Percentiles rank a stretch among this genome's conserved stretches.
Conservation (phyloP, 1,139 yeast genomes). For the Kodamaea sp. region DNA sequence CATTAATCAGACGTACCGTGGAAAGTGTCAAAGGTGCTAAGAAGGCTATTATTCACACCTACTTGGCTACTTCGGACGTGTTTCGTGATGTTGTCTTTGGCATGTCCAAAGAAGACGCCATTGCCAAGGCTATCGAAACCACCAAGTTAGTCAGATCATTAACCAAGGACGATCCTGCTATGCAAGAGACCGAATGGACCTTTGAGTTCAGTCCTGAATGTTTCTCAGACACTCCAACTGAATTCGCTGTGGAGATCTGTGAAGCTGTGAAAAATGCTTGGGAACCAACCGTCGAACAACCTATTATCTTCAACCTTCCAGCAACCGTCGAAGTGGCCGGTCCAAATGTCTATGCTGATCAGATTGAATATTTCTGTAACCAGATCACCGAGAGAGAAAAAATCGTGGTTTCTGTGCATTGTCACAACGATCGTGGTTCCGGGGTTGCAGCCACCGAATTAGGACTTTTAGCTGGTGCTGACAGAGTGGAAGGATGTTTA, state of each 20-base stretch:
- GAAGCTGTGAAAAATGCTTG: conserved; percentile 50
- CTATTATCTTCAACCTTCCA: conserved; percentile 50
- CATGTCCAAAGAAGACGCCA: conserved; percentile 43
- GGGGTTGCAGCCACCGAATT: conserved; percentile 53
- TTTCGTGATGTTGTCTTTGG: conserved; percentile 50
- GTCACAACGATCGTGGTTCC: conserved; percentile 53
- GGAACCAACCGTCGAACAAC: conserved; percentile 44
- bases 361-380: conserved; percentile 47
- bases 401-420: conserved; percentile 47
- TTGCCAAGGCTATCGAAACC: conserved; percentile 43
- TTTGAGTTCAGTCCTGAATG: conserved; percentile 51
- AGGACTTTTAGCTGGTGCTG: conserved; percentile 52
- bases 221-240: conserved; percentile 46
- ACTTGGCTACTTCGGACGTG: conserved; percentile 49
- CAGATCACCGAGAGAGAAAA: conserved; percentile 46
- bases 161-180: conserved; percentile 44
- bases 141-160: conserved; percentile 42
- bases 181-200: conserved; percentile 45
- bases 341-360: conserved; percentile 53
- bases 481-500: conserved; percentile 52
- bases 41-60: conserved; percentile 48
- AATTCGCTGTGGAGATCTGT: conserved; percentile 46
- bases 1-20: conserved; percentile 45
- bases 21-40: conserved; percentile 51
- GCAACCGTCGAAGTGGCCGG: conserved; percentile 53